A percentile compares a stretch with the other conserved stretches of the same genome.
Evolutionary conservation across 371 early-diverging fungal species (phyloP).

Genomic region (Circinella minor): DNA sequence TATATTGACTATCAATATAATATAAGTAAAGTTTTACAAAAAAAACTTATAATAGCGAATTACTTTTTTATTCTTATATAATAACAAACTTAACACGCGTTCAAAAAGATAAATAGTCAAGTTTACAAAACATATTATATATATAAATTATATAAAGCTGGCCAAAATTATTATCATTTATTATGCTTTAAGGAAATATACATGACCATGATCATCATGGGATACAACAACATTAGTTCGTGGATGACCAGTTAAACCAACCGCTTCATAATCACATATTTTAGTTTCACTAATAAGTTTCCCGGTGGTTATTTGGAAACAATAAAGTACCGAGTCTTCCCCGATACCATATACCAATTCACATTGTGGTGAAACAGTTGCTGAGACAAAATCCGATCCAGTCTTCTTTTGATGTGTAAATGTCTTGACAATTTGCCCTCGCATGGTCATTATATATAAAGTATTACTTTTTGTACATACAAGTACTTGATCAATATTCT

Average conservation of each 20-base stretch:
- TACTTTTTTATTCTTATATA: too few relatives aligned
- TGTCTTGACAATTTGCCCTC: conserved; percentile 58
- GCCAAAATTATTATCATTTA: not conserved
- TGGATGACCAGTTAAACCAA: conserved; percentile 77
- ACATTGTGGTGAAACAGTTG: conserved; percentile 72
- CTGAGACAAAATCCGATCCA: conserved; percentile 68
- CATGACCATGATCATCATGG: conserved; percentile 70
- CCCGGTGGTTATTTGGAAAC: conserved; percentile 64
- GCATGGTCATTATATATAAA: conserved; percentile 60
- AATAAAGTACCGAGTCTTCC: conserved; percentile 64
- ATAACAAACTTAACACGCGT: too few relatives aligned
- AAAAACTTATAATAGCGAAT: too few relatives aligned
- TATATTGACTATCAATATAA: too few relatives aligned
- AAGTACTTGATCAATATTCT: conserved; percentile 63
- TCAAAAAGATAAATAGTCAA: too few relatives aligned
- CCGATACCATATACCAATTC: conserved; percentile 76
- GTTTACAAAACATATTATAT: too few relatives aligned
- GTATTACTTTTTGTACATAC: conserved; percentile 76
- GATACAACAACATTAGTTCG: conserved; percentile 74
- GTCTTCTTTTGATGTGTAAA: conserved; percentile 41
- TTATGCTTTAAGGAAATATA: conserved; percentile 53
- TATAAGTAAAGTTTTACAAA: too few relatives aligned
- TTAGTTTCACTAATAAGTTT: conserved; percentile 28
- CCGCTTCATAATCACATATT: conserved; percentile 66
- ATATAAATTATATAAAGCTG: too few relatives aligned